Percentiles rank a stretch among this genome's conserved stretches.
Conservation (phyloP, 2,329 filamentous ascomycete genomes). For the Tetracladium maxilliforme region DNA sequence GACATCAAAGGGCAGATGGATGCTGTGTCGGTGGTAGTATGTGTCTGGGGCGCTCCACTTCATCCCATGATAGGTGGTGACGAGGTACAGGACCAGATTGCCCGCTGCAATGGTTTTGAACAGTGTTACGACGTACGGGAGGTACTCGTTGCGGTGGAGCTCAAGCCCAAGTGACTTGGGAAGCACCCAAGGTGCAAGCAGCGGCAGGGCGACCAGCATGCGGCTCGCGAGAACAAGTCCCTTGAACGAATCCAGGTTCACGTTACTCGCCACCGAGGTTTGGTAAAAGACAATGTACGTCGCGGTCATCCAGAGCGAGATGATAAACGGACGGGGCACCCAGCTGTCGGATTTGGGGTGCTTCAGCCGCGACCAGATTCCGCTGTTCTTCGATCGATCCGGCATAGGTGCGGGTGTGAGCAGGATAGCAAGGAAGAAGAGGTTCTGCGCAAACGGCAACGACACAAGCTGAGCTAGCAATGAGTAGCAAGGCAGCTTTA, state of each 20-base stretch:
- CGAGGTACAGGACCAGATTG: slow-evolving; percentile 28
- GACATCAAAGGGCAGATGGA: slow-evolving; percentile 27
- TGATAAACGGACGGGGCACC: too few relatives aligned
- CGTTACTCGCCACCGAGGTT: too few relatives aligned
- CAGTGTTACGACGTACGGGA: slow-evolving; percentile 17
- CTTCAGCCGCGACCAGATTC: slow-evolving; percentile 4
- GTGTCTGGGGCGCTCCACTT: slow-evolving; percentile 29
- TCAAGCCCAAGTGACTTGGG: too few relatives aligned
- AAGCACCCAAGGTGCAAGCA: too few relatives aligned
- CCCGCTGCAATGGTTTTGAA: slow-evolving; percentile 30
- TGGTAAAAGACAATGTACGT: too few relatives aligned
- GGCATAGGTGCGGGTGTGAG: slow-evolving; percentile 35
- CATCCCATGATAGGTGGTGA: slow-evolving; percentile 25
- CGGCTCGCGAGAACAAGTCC: too few relatives aligned
- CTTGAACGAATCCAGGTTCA: too few relatives aligned
- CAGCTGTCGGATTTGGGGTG: slow-evolving; percentile 5
- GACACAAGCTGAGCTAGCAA: slow-evolving; percentile 42
- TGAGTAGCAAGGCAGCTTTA: slow-evolving; percentile 38
- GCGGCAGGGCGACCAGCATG: too few relatives aligned
- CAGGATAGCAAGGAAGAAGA: slow-evolving; percentile 45
- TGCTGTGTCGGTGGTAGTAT: slow-evolving; percentile 31
- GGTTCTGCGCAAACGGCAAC: slow-evolving; percentile 44
- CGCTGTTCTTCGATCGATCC: slow-evolving; percentile 6
- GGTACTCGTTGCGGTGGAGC: slow-evolving; percentile 12
- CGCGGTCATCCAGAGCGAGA: too few relatives aligned